Evolutionary conservation across 805 yeast genomes (phyloP), one percentile per base, ranked within the genome.

Genomic region (Pichia deserticola): DNA sequence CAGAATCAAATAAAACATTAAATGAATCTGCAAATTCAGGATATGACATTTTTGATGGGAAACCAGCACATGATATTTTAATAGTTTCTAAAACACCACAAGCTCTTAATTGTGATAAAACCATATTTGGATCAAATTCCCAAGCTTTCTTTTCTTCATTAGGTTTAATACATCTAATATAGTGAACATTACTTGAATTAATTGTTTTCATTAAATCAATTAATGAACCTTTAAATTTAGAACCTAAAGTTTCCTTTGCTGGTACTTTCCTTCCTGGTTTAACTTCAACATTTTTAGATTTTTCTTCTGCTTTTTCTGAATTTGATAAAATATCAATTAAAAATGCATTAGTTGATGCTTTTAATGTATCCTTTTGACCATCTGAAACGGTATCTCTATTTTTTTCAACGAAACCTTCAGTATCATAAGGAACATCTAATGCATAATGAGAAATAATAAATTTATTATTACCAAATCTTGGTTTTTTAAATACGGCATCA

Each of bases 31-130:
- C 95, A 72, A 92, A 92, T 63, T 93, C 98, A 47, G 84, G 89
- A 63, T 89, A 93, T 3, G 96, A 81, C 89, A 97, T 89, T 64
- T 97, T 77, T 0, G 97, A 85, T 15, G 99, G 99, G 77, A 90
- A 92, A 39, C 99, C 99, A 45, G 96, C 97, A 71, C 97, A 90
- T 1, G 97, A 90, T 44, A 92, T 92, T 61, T 96, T 76, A 63
- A 92, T 92, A 2, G 99, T 93, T 66, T 93, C 99, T 58, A 92
- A 74, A 43, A 92, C 98, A 84, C 99, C 99, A 75, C 99, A 92
- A 6, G 99, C 99, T 65, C 99, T 80, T 54, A 92, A 76, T 68
- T 92, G 99, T 6, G 95, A 84, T 53, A 93, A 75, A 12, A 92
- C 98, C 97, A 92, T 90, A 40, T 89, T 77, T 13, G 95, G 89